These are phyloP conservation scores for Fusarium gaditjirri DNA, from an alignment of 2,329 filamentous ascomycete genomes.

Conservation along the genomic window DNA sequence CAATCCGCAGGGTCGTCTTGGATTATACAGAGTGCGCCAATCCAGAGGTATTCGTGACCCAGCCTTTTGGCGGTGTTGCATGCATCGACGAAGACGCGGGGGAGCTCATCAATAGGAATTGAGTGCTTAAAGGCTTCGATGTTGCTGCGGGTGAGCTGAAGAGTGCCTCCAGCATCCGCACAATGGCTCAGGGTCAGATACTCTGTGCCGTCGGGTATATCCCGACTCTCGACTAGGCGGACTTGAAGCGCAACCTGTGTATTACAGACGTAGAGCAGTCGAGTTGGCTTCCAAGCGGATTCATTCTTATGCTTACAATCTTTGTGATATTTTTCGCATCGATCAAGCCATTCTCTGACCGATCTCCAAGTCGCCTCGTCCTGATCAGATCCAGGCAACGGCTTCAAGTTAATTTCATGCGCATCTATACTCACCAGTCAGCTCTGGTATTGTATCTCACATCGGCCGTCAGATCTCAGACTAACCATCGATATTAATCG, in stretches of 20 bases:
- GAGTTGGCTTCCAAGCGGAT: constrained; percentile 2
- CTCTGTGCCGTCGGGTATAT: not conserved
- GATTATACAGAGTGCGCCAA: constrained; percentile 29
- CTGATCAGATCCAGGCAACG: not conserved
- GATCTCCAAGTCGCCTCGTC: not conserved
- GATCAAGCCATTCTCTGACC: constrained; percentile 3
- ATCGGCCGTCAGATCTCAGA: not conserved
- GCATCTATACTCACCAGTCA: not conserved
- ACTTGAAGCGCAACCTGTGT: not conserved
- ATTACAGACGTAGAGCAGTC: not conserved
- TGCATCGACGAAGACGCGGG: constrained; percentile 13
- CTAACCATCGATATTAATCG: not conserved
- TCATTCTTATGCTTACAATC: not conserved
- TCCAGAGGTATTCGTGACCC: constrained; percentile 25
- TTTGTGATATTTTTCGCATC: not conserved
- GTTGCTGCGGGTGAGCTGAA: not conserved
- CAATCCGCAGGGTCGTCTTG: constrained; percentile 28
- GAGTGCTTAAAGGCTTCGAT: not conserved
- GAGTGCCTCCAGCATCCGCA: not conserved
- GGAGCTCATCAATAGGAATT: not conserved
- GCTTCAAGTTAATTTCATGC: not conserved
- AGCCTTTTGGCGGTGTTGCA: not conserved
- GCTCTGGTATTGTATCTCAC: not conserved
- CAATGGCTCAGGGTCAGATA: constrained; percentile 18
- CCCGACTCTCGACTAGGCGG: not conserved